A percentile compares a stretch with the other conserved stretches of the same genome.
These are phyloP conservation scores for Bromus sterilis DNA, from an alignment of 176 grass and related monocot genomes.

Conservation along the genomic window DNA sequence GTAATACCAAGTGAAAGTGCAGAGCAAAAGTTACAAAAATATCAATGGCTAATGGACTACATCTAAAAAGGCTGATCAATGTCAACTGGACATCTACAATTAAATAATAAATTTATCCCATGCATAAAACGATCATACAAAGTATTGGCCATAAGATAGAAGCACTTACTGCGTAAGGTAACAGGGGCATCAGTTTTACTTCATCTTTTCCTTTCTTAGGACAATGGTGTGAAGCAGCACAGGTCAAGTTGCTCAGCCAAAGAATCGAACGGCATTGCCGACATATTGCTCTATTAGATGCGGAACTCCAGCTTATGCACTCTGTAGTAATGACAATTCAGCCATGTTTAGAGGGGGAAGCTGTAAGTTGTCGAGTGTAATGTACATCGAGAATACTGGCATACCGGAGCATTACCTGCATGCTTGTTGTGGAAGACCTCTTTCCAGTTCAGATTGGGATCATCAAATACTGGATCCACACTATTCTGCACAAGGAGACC, in stretches of 20 bases:
- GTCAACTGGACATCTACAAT: not conserved
- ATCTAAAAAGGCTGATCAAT: not conserved
- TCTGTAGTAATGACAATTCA: conserved; percentile 30
- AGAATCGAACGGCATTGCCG: conserved; percentile 44
- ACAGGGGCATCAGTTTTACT: conserved; percentile 41
- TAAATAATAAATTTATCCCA: not conserved
- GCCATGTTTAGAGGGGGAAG: not conserved
- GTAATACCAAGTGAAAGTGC: not conserved
- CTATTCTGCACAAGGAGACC: conserved; percentile 15
- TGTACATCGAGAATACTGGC: not conserved
- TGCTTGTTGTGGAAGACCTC: conserved; percentile 44
- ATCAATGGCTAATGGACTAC: not conserved
- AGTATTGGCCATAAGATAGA: not conserved
- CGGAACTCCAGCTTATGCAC: conserved; percentile 18
- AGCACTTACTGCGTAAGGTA: conserved; percentile 52
- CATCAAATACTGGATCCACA: not conserved
- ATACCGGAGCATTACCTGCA: conserved; percentile 23
- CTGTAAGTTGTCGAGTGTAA: not conserved
- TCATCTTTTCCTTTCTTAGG: conserved; percentile 27
- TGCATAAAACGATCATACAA: not conserved
- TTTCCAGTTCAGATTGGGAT: conserved; percentile 42
- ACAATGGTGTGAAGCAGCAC: conserved; percentile 40
- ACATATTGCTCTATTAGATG: conserved; percentile 66
- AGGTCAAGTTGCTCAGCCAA: conserved; percentile 73
- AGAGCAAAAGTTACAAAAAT: not conserved